Conservation (phyloP, 148 eudicot species). For the Simmondsia chinensis region DNA sequence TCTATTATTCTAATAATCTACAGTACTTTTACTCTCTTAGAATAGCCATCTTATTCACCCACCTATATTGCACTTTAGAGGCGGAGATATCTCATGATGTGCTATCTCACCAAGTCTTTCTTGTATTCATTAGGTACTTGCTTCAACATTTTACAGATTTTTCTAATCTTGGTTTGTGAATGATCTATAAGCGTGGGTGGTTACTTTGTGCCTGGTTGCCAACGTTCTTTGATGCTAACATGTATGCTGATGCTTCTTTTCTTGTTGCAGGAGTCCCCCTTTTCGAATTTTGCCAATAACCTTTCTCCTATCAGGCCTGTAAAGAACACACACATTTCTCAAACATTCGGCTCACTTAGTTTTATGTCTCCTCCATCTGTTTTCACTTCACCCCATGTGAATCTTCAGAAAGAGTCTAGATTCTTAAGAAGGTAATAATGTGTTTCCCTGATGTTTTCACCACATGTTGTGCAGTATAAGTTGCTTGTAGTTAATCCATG, state of each 20-base stretch:
- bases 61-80: too few relatives aligned
- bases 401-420: slow-evolving; percentile 48
- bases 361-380: slow-evolving; percentile 74
- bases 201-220: not conserved
- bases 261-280: slow-evolving; percentile 75
- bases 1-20: too few relatives aligned
- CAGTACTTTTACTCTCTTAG: too few relatives aligned
- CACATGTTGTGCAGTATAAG: not conserved
- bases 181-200: too few relatives aligned
- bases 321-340: slow-evolving; percentile 50
- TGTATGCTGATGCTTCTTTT: not conserved
- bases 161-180: too few relatives aligned
- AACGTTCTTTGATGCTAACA: not conserved
- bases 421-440: slow-evolving; percentile 56
- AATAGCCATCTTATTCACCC: too few relatives aligned
- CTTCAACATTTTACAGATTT: too few relatives aligned
- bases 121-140: too few relatives aligned
- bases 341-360: slow-evolving; percentile 58
- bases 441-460: not conserved
- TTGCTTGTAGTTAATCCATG: not conserved
- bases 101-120: too few relatives aligned
- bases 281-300: slow-evolving; percentile 65
- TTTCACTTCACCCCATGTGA: slow-evolving; percentile 85
- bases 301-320: slow-evolving; percentile 78
- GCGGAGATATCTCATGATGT: too few relatives aligned